Evolutionary conservation across 179 eudicot genomes (phyloP).

Genomic region (Vitellaria paradoxa): DNA sequence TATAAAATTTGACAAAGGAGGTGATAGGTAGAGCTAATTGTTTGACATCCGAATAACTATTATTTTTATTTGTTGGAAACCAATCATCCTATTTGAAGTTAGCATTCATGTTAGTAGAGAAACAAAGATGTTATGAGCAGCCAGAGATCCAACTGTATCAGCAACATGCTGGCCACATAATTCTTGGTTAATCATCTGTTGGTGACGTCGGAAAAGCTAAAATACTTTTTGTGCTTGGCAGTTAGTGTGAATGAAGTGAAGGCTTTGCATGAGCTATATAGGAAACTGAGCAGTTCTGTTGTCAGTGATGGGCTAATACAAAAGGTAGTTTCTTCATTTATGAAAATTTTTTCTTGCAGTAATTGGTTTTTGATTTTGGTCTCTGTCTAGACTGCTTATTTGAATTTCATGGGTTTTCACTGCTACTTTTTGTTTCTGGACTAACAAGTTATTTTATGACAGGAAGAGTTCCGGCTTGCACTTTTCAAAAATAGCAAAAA

Average conservation of each 20-base stretch:
- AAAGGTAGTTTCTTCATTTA: slow-evolving; percentile 36
- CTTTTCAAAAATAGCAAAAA: slow-evolving; percentile 63
- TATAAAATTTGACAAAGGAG: not conserved
- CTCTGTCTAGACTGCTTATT: not conserved
- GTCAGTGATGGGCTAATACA: slow-evolving; percentile 60
- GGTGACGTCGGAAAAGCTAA: too few species aligned
- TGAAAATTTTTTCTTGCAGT: not conserved
- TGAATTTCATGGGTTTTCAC: not conserved
- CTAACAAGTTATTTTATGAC: slow-evolving; percentile 12
- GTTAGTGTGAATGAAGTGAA: slow-evolving; percentile 71
- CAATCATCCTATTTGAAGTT: not conserved
- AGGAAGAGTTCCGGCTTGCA: slow-evolving; percentile 74
- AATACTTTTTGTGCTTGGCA: slow-evolving; percentile 26
- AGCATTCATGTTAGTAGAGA: not conserved
- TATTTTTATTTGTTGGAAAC: not conserved
- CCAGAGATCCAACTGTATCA: not conserved
- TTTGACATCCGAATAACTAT: not conserved
- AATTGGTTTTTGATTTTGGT: slow-evolving; percentile 10
- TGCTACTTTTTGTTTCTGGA: not conserved
- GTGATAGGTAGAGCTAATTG: not conserved
- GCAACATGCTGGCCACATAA: not conserved
- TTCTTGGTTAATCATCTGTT: not conserved
- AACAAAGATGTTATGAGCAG: too few species aligned
- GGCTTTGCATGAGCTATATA: slow-evolving; percentile 54
- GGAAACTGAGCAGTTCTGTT: slow-evolving; percentile 59